Base-by-base conservation (phyloP, 257 asterid genomes). In the Apocynum venetum region DNA sequence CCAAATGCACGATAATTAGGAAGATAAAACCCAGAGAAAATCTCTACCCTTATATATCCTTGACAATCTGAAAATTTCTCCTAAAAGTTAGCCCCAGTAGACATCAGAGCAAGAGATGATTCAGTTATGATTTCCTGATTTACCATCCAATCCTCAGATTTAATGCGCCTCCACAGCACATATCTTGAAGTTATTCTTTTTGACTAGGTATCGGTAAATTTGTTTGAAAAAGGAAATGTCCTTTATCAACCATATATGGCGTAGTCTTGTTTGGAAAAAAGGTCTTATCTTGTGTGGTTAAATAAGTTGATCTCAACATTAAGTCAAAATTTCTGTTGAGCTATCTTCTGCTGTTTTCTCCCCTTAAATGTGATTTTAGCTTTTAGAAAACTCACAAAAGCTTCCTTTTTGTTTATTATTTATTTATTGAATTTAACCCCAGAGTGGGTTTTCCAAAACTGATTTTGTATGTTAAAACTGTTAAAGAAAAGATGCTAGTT, bases 171-270 rank as follows among this genome's bases (percentile, higher is more conserved):
- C 74, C 57, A 47, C n/a, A 44, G 71, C 78, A 44, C 41, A 74
- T 74, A 17, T 74, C 57, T 59, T 74, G 25, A 44, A 76, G 56
- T 65, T 69, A 41, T 66, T 31, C 55, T 51, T 20, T 15, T 44
- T 15, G 19, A 40, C 20, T 25, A 66, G 12, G 6, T 13, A 47
- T 15, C 40, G 44, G 20, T 20, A 40, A 2, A 51, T 7, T 55
- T 55, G 8, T 55, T 55, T 77, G 68, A 13, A 49, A 36, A 67
- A 35, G 44, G 52, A 70, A 40, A 46, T 13, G 46, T 44, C 40
- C 53, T 15, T 41, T 67, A 3, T 68, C 46, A 31, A 70, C n/a
- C 72, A 38, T n/a, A 20, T 36, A 2, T 19, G 0, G 6, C 11
- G 13, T 4, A n/a, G 12, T 13, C 0, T 38, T 41, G 4, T 10